Conservation (phyloP, 768 basidiomycete genomes). For the Glaciozyma martinii region DNA sequence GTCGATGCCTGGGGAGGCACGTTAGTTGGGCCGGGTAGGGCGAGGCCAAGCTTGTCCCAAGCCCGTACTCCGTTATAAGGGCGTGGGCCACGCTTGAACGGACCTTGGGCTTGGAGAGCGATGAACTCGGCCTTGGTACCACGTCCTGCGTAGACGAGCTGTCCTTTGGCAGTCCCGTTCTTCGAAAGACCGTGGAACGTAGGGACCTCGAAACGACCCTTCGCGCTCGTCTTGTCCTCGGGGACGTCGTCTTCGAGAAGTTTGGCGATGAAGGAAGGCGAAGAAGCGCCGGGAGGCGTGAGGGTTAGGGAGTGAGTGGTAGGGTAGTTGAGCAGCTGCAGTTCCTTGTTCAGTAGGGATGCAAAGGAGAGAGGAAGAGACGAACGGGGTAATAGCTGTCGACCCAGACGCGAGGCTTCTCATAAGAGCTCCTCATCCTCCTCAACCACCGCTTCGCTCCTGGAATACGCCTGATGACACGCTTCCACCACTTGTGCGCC, state of each 20-base stretch:
- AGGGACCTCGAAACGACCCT: constrained; percentile 58
- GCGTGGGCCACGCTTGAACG: no score
- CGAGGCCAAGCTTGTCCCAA: no score
- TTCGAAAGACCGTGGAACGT: constrained; percentile 80
- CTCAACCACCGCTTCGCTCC: not conserved
- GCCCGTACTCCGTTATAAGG: no score
- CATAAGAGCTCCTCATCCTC: not conserved
- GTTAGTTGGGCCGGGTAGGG: not conserved
- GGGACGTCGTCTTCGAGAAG: constrained; percentile 65
- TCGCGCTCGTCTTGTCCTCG: constrained; percentile 61
- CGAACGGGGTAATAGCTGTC: constrained; percentile 81
- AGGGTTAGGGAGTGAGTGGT: constrained; percentile 6
- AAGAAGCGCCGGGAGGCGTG: not conserved
- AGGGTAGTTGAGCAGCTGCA: constrained; percentile 45
- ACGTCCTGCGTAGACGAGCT: constrained; percentile 59
- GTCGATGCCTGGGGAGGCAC: constrained; percentile 50
- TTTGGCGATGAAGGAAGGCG: constrained; percentile 47
- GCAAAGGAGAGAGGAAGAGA: constrained; percentile 58
- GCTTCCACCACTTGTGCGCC: not conserved
- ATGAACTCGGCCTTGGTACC: constrained; percentile 67
- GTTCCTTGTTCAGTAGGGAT: constrained; percentile 49
- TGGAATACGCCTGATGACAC: not conserved
- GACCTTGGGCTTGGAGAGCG: constrained; percentile 52
- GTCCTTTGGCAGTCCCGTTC: constrained; percentile 56
- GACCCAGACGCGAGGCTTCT: constrained; percentile 57